These are phyloP conservation scores for Cairneyella variabilis DNA, from an alignment of 495 filamentous ascomycete genomes.

Conservation along the genomic window DNA sequence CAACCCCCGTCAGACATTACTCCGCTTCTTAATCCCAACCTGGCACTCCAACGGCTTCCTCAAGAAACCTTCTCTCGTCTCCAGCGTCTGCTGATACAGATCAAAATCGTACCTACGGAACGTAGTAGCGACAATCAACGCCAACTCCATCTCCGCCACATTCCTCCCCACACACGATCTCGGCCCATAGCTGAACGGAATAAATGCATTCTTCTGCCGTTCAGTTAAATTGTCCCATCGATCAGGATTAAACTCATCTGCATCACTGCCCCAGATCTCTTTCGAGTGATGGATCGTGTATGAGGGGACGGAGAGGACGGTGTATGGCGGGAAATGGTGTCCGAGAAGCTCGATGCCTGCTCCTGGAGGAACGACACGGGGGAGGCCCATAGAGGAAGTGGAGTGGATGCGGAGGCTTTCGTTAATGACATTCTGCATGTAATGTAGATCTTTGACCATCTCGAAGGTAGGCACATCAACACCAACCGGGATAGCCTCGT, in stretches of 20 bases:
- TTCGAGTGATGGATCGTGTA: slow-evolving; percentile 84
- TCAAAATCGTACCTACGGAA: slow-evolving; percentile 73
- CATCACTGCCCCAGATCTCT: slow-evolving; percentile 81
- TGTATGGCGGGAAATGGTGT: slow-evolving; percentile 67
- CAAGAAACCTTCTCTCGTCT: slow-evolving; percentile 85
- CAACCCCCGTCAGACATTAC: slow-evolving; percentile 1
- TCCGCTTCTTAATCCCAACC: slow-evolving; percentile 59
- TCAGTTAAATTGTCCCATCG: slow-evolving; percentile 64
- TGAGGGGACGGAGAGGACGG: slow-evolving; percentile 77
- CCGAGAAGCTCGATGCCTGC: slow-evolving; percentile 40
- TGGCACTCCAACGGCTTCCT: slow-evolving; percentile 76
- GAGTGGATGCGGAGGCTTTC: slow-evolving; percentile 89
- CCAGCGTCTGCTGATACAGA: slow-evolving; percentile 65
- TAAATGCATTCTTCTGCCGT: slow-evolving; percentile 72
- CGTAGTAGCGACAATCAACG: slow-evolving; percentile 73
- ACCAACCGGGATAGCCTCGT: slow-evolving; percentile 58
- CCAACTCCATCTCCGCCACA: slow-evolving; percentile 92
- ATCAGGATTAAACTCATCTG: slow-evolving; percentile 73
- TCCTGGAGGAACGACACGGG: slow-evolving; percentile 63
- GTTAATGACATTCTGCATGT: slow-evolving; percentile 76
- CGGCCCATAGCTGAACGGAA: slow-evolving; percentile 82
- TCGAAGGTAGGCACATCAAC: slow-evolving; percentile 65
- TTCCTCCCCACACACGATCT: slow-evolving; percentile 80
- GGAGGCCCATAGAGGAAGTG: slow-evolving; percentile 84
- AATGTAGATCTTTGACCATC: slow-evolving; percentile 70